phyloP scores from a whole-genome alignment of 2,329 filamentous ascomycete species.

The Seiridium cupressi region DNA sequence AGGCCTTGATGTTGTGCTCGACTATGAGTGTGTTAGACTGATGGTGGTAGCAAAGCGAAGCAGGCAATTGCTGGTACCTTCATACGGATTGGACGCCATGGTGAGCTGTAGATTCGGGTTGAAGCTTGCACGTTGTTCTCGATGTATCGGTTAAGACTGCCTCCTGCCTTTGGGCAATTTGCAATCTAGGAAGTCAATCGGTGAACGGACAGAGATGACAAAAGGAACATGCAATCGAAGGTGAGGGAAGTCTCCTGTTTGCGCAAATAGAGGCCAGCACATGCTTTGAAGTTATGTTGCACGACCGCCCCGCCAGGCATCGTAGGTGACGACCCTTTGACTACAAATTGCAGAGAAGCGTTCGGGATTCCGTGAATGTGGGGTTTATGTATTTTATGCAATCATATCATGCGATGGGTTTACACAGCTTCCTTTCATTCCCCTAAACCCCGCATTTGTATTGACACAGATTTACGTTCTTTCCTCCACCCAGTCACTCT shows the following conservation, averaged over 20 bases:
- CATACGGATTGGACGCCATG: constrained; percentile 31
- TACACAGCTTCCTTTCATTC: not conserved
- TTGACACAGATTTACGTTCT: no score
- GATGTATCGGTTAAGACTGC: no score
- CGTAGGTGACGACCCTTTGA: constrained; percentile 1
- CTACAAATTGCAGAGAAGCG: not conserved
- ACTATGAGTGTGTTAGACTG: constrained; percentile 36
- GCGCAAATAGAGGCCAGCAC: no score
- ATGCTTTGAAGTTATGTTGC: no score
- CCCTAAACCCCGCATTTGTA: not conserved
- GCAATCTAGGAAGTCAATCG: no score
- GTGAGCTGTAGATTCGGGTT: constrained; percentile 7
- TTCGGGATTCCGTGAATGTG: not conserved
- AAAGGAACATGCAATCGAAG: no score
- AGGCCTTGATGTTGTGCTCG: constrained; percentile 60
- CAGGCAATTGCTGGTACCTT: constrained; percentile 20
- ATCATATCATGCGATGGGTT: no score
- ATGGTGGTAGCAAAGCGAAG: not conserved
- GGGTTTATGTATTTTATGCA: not conserved
- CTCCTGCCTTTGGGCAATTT: no score
- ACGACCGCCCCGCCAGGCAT: not conserved
- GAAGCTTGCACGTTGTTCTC: no score
- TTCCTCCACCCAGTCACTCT: no score
- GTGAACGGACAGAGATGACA: no score
- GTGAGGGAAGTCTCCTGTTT: no score